Evolutionary conservation across 352 stramenopile genomes (phyloP).

Genomic region (Phytophthora litchii): DNA sequence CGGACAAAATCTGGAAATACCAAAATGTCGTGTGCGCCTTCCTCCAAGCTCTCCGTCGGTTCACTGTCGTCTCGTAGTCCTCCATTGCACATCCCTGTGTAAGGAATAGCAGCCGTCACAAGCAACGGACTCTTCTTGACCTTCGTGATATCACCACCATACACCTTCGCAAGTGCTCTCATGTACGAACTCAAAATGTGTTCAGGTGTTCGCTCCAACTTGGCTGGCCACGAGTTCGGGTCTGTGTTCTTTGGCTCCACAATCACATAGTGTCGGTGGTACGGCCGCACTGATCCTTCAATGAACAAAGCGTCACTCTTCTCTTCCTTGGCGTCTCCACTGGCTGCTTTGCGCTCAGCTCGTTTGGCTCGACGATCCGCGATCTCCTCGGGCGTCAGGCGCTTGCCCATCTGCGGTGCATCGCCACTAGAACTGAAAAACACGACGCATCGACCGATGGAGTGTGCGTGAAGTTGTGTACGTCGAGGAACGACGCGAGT

Average conservation of each 20-base stretch:
- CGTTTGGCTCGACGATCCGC: slow-evolving; percentile 39
- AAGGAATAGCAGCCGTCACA: slow-evolving; percentile 63
- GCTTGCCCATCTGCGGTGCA: slow-evolving; percentile 27
- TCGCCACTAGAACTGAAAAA: slow-evolving; percentile 19
- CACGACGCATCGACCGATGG: slow-evolving; percentile 5
- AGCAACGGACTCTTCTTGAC: slow-evolving; percentile 50
- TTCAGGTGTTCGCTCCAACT: slow-evolving; percentile 65
- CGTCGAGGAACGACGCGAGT: neutral
- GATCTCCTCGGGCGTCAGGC: slow-evolving; percentile 35
- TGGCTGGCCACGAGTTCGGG: slow-evolving; percentile 65
- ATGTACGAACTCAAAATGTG: slow-evolving; percentile 59
- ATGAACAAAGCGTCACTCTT: slow-evolving; percentile 46
- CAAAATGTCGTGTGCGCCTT: slow-evolving; percentile 59
- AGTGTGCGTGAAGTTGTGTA: slow-evolving; percentile 4
- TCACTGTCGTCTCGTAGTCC: neutral
- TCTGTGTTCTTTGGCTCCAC: slow-evolving; percentile 48
- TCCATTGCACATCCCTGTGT: slow-evolving; percentile 23
- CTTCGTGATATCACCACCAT: slow-evolving; percentile 35
- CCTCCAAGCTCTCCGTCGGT: slow-evolving; percentile 5
- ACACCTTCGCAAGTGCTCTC: slow-evolving; percentile 32
- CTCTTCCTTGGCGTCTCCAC: slow-evolving; percentile 15
- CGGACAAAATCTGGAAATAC: slow-evolving; percentile 75
- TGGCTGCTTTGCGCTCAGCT: slow-evolving; percentile 17
- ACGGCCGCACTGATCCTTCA: slow-evolving; percentile 60
- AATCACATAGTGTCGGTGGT: slow-evolving; percentile 65